Evolutionary conservation across 345 rosid genomes (phyloP), one percentile per base, ranked within the genome.

Genomic region (Triadica sebifera): DNA sequence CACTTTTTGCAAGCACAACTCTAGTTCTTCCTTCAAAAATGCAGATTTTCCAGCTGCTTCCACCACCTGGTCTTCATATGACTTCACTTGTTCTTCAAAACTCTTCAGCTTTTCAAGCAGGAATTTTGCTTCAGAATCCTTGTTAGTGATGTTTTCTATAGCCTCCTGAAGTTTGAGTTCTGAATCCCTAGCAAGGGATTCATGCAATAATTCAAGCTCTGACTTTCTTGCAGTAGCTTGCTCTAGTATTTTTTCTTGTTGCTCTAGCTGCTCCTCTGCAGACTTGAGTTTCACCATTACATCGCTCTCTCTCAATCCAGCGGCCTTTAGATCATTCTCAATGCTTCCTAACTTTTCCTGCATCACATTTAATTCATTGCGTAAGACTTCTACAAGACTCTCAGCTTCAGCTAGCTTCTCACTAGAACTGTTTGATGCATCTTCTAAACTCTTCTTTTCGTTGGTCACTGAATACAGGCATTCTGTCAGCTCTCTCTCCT

Each of bases 371-470:
- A 91, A 71, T 69, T 96, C 97, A 70, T 88, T 87, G 82, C 87
- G 86, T 81, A 93, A 79, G 64, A 89, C 81, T 69, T 81, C 92
- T 67, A 89, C 79, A 41, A 89, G 78, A 87, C 81, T 87, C 81
- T 91, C 93, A 61, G 93, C 84, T 83, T 87, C 98, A 47, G 86
- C 83, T 69, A 90, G 83, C 88, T 89, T 89, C 77, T 43, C 71
- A 60, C 66, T 78, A 71, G 88, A 86, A 75, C 77, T 74, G 53
- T 61, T 83, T 50, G 84, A 87, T 45, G 81, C 82, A 20, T 85
- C 93, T 86, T 89, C 93, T 52, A 91, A 76, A 77, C 65, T 85
- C 75, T 87, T 88, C 89, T 89, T 90, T 86, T 93, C 98, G 59
- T 82, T 86, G 3, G 77, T 77, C 29, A 82, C 86, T 60, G 83